Evolutionary conservation across 148 eudicot species (phyloP), one percentile per base, ranked within the genome.

Genomic region (Talinum fruticosum): DNA sequence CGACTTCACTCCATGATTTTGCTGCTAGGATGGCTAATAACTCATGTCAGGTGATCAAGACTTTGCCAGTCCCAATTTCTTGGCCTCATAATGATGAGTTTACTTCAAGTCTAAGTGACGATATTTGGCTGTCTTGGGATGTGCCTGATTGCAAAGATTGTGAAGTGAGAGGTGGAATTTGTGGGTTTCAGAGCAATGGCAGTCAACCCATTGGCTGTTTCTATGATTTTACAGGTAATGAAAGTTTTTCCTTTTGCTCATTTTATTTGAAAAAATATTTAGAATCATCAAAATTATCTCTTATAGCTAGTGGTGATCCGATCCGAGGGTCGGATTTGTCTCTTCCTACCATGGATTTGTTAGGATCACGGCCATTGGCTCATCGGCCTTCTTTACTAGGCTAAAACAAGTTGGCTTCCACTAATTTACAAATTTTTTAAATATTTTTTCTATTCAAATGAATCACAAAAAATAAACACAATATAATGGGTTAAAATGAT

Each of bases 81-180:
- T 23, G 23, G 77, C 64, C 83, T 45, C 41, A 79, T 33, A 69
- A 81, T 16, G 78, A 71, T 45, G 83, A 68, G 41, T 67, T 85
- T 41, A 76, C 87, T 41, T 71, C 84, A 33, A 74, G 67, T 59
- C 82, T 88, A 18, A 73, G 66, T 5, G 79, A 45, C 33, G 91
- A 90, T 84, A 78, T 91, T 57, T 74, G 66, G 80, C 83, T 93
- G 34, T 83, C 86, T 37, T 93, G 98, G 98, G 78, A 84, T 38
- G 69, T 71, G 7, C 90, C 93, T 30, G 77, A 86, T 10, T 91
- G 98, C 66, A 59, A 70, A 80, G 86, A 77, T 28, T 91, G 98
- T 62, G 91, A 84, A 81, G 79, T 30, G 14, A 76, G 76, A 30
- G 92, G 91, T 1, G 89, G 77, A n/a, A n/a, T 62, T 38, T 93